Evolutionary conservation across 148 eudicot genomes (phyloP).

Genomic region (Limonium bicolor): DNA sequence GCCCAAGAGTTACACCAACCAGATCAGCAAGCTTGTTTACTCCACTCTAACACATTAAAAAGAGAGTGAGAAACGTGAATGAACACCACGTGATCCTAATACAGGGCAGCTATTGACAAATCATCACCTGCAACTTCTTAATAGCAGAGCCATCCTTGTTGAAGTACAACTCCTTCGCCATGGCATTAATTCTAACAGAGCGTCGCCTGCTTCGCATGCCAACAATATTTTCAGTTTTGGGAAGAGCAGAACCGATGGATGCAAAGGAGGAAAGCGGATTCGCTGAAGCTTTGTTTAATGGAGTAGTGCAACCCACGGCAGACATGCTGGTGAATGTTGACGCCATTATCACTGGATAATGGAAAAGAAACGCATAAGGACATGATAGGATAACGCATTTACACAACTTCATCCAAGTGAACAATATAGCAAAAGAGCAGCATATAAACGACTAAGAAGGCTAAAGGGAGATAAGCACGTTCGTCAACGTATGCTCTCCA

Average conservation of each 20-base stretch:
- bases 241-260: slow-evolving; percentile 36
- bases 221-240: slow-evolving; percentile 22
- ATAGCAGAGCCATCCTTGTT: slow-evolving; percentile 89
- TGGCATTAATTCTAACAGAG: slow-evolving; percentile 35
- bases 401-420: no score
- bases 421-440: no score
- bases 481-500: no score
- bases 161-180: slow-evolving; percentile 70
- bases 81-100: background rate
- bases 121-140: slow-evolving; percentile 53
- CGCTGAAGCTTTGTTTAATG: no score
- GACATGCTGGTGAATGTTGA: slow-evolving; percentile 38
- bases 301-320: slow-evolving; percentile 30
- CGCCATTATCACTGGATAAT: no score
- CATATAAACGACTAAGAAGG: no score
- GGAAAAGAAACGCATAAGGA: no score
- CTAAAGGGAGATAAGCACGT: no score
- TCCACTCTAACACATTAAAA: slow-evolving; percentile 21
- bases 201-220: slow-evolving; percentile 20
- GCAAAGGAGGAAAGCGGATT: slow-evolving; percentile 40
- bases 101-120: no score
- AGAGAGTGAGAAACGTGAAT: background rate
- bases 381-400: no score
- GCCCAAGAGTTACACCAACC: slow-evolving; percentile 64
- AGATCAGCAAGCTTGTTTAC: slow-evolving; percentile 63